Evolutionary conservation across 495 filamentous ascomycete genomes (phyloP).

Genomic region (Penicillium silybi): DNA sequence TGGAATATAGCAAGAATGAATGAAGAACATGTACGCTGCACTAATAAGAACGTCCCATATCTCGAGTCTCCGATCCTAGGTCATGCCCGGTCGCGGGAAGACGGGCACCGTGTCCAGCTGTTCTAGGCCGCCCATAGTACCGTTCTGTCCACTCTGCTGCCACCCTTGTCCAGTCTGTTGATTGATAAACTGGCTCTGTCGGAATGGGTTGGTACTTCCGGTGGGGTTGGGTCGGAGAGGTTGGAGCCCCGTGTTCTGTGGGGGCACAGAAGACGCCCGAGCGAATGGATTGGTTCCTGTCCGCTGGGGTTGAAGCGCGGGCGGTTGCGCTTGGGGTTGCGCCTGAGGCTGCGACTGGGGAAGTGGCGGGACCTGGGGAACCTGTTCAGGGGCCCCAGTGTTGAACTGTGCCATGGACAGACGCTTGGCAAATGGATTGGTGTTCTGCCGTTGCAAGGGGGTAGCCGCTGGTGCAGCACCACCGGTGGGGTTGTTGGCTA

Average conservation of each 20-base stretch:
- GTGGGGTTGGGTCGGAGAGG: slow-evolving; percentile 67
- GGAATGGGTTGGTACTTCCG: slow-evolving; percentile 92
- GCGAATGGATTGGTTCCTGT: slow-evolving; percentile 54
- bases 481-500: slow-evolving; percentile 54
- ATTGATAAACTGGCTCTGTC: slow-evolving; percentile 82
- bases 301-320: slow-evolving; percentile 38
- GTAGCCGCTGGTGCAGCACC: slow-evolving; percentile 27
- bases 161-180: slow-evolving; percentile 82
- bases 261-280: slow-evolving; percentile 38
- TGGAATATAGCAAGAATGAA: background rate
- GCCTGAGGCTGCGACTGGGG: slow-evolving; percentile 30
- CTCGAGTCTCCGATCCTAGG: slow-evolving; percentile 5
- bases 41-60: background rate
- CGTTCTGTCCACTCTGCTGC: slow-evolving; percentile 64
- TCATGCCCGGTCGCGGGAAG: slow-evolving; percentile 73
- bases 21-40: background rate
- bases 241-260: slow-evolving; percentile 32
- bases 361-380: slow-evolving; percentile 42
- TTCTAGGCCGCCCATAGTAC: slow-evolving; percentile 82
- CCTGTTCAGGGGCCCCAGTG: slow-evolving; percentile 27
- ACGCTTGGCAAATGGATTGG: slow-evolving; percentile 77
- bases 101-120: slow-evolving; percentile 75
- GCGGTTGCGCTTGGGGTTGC: slow-evolving; percentile 23
- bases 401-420: slow-evolving; percentile 41
- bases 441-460: slow-evolving; percentile 60